Conservation (phyloP, 2,329 filamentous ascomycete species). For the Phyllosticta citriasiana region DNA sequence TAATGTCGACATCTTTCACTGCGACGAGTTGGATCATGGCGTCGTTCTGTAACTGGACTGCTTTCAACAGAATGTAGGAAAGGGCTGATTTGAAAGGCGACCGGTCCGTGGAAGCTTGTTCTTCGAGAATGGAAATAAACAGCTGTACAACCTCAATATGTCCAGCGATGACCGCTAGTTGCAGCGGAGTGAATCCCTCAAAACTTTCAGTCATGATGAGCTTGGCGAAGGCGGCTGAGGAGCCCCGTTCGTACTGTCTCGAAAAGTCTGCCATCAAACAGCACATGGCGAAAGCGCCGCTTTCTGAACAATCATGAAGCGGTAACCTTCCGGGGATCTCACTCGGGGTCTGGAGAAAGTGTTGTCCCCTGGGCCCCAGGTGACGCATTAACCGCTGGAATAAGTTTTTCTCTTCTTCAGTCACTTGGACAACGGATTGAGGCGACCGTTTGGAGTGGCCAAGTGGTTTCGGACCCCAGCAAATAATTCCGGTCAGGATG, state of each 20-base stretch:
- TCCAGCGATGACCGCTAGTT: slow-evolving; percentile 84
- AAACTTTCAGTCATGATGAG: slow-evolving; percentile 51
- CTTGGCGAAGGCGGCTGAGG: not conserved
- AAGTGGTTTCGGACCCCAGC: too few relatives aligned
- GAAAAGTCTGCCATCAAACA: not conserved
- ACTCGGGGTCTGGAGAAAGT: not conserved
- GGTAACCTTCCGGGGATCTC: not conserved
- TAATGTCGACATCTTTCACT: slow-evolving; percentile 82
- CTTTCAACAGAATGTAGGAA: slow-evolving; percentile 76
- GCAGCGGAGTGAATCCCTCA: slow-evolving; percentile 82
- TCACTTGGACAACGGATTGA: not conserved
- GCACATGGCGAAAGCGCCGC: not conserved
- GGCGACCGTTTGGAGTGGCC: too few relatives aligned
- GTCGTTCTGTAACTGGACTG: slow-evolving; percentile 77
- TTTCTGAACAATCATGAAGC: not conserved
- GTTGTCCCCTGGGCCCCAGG: not conserved
- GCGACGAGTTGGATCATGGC: slow-evolving; percentile 80
- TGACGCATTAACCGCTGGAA: not conserved
- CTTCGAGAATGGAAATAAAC: slow-evolving; percentile 71
- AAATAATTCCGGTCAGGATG: too few relatives aligned
- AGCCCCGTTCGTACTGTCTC: not conserved
- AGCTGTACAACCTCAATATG: slow-evolving; percentile 77
- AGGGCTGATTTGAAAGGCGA: slow-evolving; percentile 64
- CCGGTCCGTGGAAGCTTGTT: slow-evolving; percentile 53
- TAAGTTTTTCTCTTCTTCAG: not conserved